Conservation (phyloP, 148 eudicot species). For the Rhododendron kiyosumense region DNA sequence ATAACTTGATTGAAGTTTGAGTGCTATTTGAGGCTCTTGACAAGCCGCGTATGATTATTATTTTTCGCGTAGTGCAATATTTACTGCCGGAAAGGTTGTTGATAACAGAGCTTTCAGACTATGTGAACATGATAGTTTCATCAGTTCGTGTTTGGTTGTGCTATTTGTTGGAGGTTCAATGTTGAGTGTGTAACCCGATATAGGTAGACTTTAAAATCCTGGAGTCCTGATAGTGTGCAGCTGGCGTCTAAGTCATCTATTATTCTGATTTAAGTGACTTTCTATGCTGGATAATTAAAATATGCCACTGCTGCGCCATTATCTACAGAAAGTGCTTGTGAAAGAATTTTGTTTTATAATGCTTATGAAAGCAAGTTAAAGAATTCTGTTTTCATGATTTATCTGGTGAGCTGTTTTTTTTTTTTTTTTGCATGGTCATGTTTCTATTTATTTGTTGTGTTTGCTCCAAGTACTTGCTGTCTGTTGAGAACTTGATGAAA, state of each 20-base stretch:
- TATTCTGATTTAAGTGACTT: neutral
- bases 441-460: neutral
- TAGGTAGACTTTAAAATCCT: neutral
- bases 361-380: neutral
- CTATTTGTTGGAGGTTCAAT: neutral
- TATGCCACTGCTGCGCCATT: neutral
- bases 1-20: slow-evolving; percentile 6
- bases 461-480: neutral
- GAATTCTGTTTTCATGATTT: neutral
- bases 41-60: neutral
- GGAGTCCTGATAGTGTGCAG: neutral
- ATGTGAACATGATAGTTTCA: neutral
- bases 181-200: neutral
- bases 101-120: neutral
- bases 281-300: neutral
- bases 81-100: neutral
- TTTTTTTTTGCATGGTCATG: neutral
- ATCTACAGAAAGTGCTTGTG: neutral
- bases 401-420: neutral
- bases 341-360: no score
- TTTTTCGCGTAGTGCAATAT: neutral
- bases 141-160: neutral
- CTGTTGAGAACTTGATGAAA: neutral
- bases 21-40: neutral
- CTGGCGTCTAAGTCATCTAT: neutral